phyloP scores from a whole-genome alignment of 306 rosid genomes.

The Prunus campanulata region DNA sequence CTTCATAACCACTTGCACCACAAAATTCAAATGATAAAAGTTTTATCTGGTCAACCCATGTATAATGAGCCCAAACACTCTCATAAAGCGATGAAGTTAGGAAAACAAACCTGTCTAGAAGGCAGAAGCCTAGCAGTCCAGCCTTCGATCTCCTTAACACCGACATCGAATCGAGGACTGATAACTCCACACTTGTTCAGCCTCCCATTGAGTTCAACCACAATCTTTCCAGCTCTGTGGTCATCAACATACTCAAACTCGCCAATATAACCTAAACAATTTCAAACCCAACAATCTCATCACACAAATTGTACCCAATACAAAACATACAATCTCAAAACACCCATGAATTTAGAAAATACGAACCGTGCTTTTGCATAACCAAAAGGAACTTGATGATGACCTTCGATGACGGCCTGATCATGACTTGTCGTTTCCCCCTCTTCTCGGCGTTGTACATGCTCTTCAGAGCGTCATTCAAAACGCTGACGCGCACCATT shows the following conservation, averaged over 20 bases:
- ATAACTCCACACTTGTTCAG: constrained; percentile 45
- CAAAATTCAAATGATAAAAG: not conserved
- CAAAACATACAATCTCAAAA: not conserved
- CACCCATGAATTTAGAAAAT: not conserved
- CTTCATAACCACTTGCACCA: not conserved
- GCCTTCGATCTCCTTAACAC: constrained; percentile 44
- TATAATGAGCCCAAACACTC: not conserved
- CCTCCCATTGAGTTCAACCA: constrained; percentile 44
- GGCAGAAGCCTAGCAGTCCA: constrained; percentile 47
- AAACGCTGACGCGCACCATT: constrained; percentile 43
- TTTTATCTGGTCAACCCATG: not conserved
- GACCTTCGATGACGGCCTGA: constrained; percentile 45
- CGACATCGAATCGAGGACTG: constrained; percentile 42
- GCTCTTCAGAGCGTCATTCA: constrained; percentile 47
- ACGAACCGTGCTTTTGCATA: constrained; percentile 38
- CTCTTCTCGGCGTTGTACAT: constrained; percentile 52
- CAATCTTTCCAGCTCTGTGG: constrained; percentile 39
- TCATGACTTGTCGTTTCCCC: constrained; percentile 43
- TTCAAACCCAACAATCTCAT: not conserved
- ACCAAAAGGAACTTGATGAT: constrained; percentile 44
- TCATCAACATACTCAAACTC: constrained; percentile 46
- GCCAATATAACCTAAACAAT: constrained; percentile 32
- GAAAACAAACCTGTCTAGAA: constrained; percentile 33
- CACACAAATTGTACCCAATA: not conserved
- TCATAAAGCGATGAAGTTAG: not conserved